phyloP scores from a whole-genome alignment of 129 eudicot species.

The Helianthus tuberosus region DNA sequence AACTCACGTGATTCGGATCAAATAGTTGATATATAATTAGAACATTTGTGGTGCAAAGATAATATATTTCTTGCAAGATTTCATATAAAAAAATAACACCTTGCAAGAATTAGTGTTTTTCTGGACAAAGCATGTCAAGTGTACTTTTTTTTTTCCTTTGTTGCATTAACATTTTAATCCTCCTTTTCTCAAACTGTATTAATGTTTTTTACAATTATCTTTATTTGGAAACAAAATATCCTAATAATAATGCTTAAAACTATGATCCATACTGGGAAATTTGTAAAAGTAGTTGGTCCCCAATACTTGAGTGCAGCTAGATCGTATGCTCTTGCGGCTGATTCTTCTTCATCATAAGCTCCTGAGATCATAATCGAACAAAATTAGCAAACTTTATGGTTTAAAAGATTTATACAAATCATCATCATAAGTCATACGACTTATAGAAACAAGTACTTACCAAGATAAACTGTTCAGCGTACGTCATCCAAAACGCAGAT shows the following conservation, averaged over 20 bases:
- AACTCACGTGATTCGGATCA: not conserved
- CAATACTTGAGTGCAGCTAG: conserved; percentile 87
- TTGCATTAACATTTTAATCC: too few relatives aligned
- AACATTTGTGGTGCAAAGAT: not conserved
- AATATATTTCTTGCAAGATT: not conserved
- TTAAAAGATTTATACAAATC: not conserved
- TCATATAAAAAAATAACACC: too few relatives aligned
- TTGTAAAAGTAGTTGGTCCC: conserved; percentile 80
- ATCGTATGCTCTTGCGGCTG: conserved; percentile 89
- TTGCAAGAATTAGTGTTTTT: not conserved
- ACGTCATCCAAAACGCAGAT: conserved; percentile 25
- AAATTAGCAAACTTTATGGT: conserved; percentile 9
- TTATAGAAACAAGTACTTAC: conserved; percentile 42
- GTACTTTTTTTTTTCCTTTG: too few relatives aligned
- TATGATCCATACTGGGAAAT: conserved; percentile 57
- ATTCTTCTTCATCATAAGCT: conserved; percentile 90
- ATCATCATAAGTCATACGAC: not conserved
- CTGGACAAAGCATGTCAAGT: not conserved
- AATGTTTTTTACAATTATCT: too few relatives aligned
- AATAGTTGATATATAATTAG: not conserved
- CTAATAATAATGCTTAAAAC: not conserved
- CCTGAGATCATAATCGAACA: conserved; percentile 41
- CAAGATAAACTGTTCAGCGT: conserved; percentile 74
- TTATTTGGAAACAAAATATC: not conserved
- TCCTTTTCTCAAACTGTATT: too few relatives aligned